phyloP scores from a whole-genome alignment of 495 filamentous ascomycete species.

The Aspergillus indologenus region DNA sequence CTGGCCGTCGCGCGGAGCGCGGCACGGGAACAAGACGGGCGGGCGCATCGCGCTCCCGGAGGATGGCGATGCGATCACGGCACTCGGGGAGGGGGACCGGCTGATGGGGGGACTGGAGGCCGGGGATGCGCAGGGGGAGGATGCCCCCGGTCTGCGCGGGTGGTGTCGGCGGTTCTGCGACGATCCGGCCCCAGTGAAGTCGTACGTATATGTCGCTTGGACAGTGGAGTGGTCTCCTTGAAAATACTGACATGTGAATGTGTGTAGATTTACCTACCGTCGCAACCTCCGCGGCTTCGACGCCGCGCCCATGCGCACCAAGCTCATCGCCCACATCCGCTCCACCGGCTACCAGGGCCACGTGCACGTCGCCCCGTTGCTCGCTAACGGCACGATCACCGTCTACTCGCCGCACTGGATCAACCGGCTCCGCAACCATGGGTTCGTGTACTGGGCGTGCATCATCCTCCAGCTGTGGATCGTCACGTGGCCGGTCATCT shows the following conservation, averaged over 20 bases:
- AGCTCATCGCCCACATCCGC: slow-evolving; percentile 39
- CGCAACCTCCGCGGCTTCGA: slow-evolving; percentile 37
- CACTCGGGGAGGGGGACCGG: slow-evolving; percentile 8
- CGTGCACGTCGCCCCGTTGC: slow-evolving; percentile 21
- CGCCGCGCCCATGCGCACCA: slow-evolving; percentile 25
- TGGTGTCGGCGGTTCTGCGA: slow-evolving; percentile 43
- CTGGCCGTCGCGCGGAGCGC: slow-evolving; percentile 10
- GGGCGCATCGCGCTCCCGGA: slow-evolving; percentile 3
- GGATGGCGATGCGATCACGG: slow-evolving; percentile 11
- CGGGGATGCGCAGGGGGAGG: slow-evolving; percentile 12
- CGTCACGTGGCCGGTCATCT: slow-evolving; percentile 43
- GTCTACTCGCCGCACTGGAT: slow-evolving; percentile 49
- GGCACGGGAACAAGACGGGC: slow-evolving; percentile 22
- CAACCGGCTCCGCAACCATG: slow-evolving; percentile 38
- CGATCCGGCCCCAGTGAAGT: slow-evolving; percentile 40
- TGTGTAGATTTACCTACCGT: slow-evolving; percentile 41
- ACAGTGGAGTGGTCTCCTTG: not conserved
- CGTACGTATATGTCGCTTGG: slow-evolving; percentile 36
- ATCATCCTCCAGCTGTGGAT: slow-evolving; percentile 48
- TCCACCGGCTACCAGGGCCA: slow-evolving; percentile 41
- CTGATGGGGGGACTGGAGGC: slow-evolving; percentile 8
- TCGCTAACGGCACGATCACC: slow-evolving; percentile 31
- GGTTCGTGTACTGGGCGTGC: slow-evolving; percentile 35
- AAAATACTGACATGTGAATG: not conserved
- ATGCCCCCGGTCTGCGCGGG: slow-evolving; percentile 20